These are phyloP conservation scores for Nematocida displodere DNA, from an alignment of 371 early-diverging fungal species.

Conservation along the genomic window DNA sequence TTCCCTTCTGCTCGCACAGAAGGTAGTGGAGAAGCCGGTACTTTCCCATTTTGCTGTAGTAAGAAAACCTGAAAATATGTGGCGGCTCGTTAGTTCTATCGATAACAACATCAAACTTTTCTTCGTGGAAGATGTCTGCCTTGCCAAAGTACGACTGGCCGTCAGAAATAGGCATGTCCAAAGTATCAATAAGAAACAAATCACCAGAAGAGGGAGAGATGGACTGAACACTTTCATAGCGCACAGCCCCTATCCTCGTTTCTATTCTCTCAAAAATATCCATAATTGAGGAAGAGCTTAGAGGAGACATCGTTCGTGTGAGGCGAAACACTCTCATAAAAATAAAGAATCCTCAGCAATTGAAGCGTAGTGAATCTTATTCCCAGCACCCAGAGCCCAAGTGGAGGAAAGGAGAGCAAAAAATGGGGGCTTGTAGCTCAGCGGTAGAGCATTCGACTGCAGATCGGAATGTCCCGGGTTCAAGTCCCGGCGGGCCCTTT, in stretches of 20 bases:
- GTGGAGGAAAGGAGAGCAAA: no score
- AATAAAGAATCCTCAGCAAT: constrained; percentile 7
- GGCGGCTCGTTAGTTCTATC: constrained; percentile 9
- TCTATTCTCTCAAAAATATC: constrained; percentile 39
- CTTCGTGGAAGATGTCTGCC: constrained; percentile 41
- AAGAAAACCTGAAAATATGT: constrained; percentile 20
- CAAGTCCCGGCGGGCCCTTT: constrained; percentile 61
- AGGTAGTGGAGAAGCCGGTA: constrained; percentile 43
- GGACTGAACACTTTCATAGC: not conserved
- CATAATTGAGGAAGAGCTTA: constrained; percentile 36
- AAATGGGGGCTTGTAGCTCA: constrained; percentile 61
- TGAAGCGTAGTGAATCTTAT: no score
- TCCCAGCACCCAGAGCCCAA: no score
- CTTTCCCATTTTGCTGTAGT: constrained; percentile 10
- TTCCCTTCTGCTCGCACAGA: constrained; percentile 11
- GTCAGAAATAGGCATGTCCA: constrained; percentile 14
- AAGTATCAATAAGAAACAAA: constrained; percentile 28
- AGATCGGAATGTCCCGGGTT: constrained; percentile 63
- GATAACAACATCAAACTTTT: constrained; percentile 37
- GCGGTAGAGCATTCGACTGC: constrained; percentile 64
- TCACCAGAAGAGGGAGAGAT: constrained; percentile 44
- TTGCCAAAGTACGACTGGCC: not conserved
- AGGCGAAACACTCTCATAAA: constrained; percentile 42
- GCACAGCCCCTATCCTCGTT: not conserved
- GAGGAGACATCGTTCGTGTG: constrained; percentile 17